These are phyloP conservation scores for Candida adriatica DNA, from an alignment of 805 yeast genomes.

Conservation along the genomic window DNA sequence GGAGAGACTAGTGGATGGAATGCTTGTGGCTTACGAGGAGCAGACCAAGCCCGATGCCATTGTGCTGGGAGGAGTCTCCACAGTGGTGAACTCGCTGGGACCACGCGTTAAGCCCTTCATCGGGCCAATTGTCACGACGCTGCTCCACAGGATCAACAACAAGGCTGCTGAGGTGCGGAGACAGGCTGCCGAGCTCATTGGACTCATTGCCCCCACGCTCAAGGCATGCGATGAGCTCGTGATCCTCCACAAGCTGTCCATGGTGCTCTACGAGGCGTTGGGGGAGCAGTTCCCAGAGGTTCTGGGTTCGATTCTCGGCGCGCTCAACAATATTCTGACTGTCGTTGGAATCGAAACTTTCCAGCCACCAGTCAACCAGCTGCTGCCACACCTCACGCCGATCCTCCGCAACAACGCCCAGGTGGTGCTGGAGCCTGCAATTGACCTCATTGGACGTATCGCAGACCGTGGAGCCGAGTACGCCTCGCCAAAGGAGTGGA, in stretches of 20 bases:
- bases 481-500: slow-evolving; percentile 93
- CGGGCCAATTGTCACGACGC: slow-evolving; percentile 62
- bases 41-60: slow-evolving; percentile 53
- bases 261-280: slow-evolving; percentile 78
- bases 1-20: slow-evolving; percentile 68
- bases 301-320: slow-evolving; percentile 74
- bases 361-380: slow-evolving; percentile 77
- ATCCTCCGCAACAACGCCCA: slow-evolving; percentile 85
- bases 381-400: slow-evolving; percentile 86
- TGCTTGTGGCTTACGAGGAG: slow-evolving; percentile 74
- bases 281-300: slow-evolving; percentile 96
- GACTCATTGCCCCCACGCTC: slow-evolving; percentile 59
- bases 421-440: slow-evolving; percentile 80
- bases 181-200: slow-evolving; percentile 75
- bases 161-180: slow-evolving; percentile 67
- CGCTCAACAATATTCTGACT: slow-evolving; percentile 55
- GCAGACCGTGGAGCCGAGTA: slow-evolving; percentile 76
- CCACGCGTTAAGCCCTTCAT: slow-evolving; percentile 62
- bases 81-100: slow-evolving; percentile 57
- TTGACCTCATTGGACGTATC: slow-evolving; percentile 71
- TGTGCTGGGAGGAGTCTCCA: slow-evolving; percentile 56
- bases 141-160: slow-evolving; percentile 67
- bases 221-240: slow-evolving; percentile 57
- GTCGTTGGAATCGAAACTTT: slow-evolving; percentile 52
- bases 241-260: slow-evolving; percentile 58